Base-by-base conservation (phyloP, 2,329 filamentous ascomycete species). In the Venturia carpophila region DNA sequence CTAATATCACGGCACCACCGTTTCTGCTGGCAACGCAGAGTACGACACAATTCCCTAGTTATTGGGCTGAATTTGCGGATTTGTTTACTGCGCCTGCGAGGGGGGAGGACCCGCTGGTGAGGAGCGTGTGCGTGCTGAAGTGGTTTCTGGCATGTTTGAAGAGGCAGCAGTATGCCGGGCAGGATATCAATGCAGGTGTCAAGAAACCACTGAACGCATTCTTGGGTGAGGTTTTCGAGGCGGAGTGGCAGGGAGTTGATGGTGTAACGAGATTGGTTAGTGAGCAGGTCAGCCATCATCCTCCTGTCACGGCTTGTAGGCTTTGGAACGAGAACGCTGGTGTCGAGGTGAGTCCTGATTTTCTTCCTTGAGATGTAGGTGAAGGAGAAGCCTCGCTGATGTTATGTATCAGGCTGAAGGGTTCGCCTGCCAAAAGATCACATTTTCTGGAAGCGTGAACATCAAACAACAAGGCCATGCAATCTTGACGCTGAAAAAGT, bases 131-230 rank as follows among this genome's bases (percentile, higher is more conserved):
- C 10, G 77, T 82, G 0, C 71, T 82, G 19, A 80, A 80, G 68
- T 81, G 79, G 73, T 82, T 82, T 67, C 71, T 82, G 30, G 74
- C 76, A 19, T 78, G 76, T 34, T 70, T 82, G 24, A 77, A 76
- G 64, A 76, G 78, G 10, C 80, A 83, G 68, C 78, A 80, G 64
- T 81, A 80, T 66, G 77, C 76, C 2, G 78, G 78, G 4, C 72
- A 77, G n/a, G 69, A 73, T 10, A 74, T 76, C 42, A 71, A 69
- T 30, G 75, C 78, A 17, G 78, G 78, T 4, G 75, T 79, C 1
- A 82, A 80, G 72, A 83, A 82, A 68, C 80, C 80, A 0, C 69
- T 82, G 60, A 82, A 82, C 67, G 78, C 80, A 1, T 81, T 82
- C 63, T 71, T 82, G 1, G 79, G 79, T 0, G 79, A 82, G 65